phyloP scores from a whole-genome alignment of 495 filamentous ascomycete species.

The Aspergillus bertholletiae region DNA sequence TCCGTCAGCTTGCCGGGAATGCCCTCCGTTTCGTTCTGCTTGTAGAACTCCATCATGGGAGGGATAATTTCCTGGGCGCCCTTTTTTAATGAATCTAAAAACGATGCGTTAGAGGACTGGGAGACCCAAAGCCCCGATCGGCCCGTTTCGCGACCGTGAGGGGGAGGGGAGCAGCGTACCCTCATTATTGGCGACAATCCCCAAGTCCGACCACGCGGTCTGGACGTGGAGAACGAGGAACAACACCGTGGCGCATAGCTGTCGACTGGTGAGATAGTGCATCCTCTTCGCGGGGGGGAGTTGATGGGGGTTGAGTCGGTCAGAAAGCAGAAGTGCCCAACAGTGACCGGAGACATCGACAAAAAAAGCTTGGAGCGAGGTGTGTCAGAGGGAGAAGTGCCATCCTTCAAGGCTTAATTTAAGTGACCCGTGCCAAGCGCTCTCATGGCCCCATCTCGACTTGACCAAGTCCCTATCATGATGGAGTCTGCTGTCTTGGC shows the following conservation, averaged over 20 bases:
- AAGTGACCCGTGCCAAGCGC: not conserved
- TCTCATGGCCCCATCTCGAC: not conserved
- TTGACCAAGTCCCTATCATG: not conserved
- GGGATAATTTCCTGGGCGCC: conserved; percentile 16
- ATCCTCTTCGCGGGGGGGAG: not conserved
- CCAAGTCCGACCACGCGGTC: not conserved
- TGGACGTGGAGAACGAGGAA: not conserved
- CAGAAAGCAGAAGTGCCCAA: not conserved
- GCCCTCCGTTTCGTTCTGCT: conserved; percentile 34
- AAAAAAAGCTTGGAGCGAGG: not conserved
- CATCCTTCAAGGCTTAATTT: not conserved
- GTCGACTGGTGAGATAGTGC: not conserved
- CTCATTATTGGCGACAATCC: not conserved
- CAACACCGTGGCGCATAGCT: not conserved
- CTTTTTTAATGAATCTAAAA: conserved; percentile 14
- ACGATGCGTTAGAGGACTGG: not conserved
- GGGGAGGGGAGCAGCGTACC: not conserved
- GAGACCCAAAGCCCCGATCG: too few relatives aligned
- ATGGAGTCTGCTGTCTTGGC: not conserved
- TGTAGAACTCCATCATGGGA: conserved; percentile 47
- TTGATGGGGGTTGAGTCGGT: not conserved
- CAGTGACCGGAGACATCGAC: not conserved
- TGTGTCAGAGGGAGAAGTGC: not conserved
- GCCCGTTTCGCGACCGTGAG: not conserved
- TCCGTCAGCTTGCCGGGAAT: conserved; percentile 35